Percentiles rank a stretch among this genome's conserved stretches.
These are phyloP conservation scores for Cryptosporidium felis DNA, from an alignment of 169 alveolate species.

Conservation along the genomic window DNA sequence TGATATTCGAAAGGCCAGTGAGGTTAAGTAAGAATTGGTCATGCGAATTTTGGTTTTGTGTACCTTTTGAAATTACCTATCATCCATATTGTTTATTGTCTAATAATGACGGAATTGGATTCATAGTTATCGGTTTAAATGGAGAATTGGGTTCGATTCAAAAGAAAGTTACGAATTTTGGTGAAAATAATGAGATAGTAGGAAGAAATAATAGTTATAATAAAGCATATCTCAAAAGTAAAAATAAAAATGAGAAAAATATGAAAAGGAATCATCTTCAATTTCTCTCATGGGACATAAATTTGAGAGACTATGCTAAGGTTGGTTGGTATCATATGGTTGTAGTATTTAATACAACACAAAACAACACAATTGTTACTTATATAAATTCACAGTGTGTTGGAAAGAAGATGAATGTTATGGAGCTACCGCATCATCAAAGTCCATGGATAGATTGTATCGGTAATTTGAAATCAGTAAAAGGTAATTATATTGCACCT, in stretches of 20 bases:
- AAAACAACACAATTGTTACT: slow-evolving; percentile 37
- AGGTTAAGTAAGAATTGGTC: slow-evolving; percentile 66
- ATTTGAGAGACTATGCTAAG: slow-evolving; percentile 18
- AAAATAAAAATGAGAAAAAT: not conserved
- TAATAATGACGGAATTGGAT: slow-evolving; percentile 39
- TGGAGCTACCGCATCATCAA: slow-evolving; percentile 68
- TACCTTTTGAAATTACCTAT: slow-evolving; percentile 60
- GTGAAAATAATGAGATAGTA: not conserved
- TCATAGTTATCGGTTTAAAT: slow-evolving; percentile 64
- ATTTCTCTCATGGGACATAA: slow-evolving; percentile 58
- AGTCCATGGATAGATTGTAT: slow-evolving; percentile 70
- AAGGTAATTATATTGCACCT: slow-evolving; percentile 67
- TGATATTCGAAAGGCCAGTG: slow-evolving; percentile 24
- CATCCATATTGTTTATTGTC: slow-evolving; percentile 71
- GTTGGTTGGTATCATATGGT: slow-evolving; percentile 68
- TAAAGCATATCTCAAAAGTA: too few relatives aligned
- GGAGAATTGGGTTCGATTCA: slow-evolving; percentile 69
- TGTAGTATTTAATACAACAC: slow-evolving; percentile 49
- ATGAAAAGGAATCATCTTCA: slow-evolving; percentile 13
- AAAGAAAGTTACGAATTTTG: slow-evolving; percentile 1
- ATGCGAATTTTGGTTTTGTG: slow-evolving; percentile 62
- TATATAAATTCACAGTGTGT: slow-evolving; percentile 66
- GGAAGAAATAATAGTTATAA: not conserved
- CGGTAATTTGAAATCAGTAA: slow-evolving; percentile 47
- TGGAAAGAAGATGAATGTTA: slow-evolving; percentile 37